Conservation (phyloP, 1,284 basidiomycete genomes). For the Sparassis latifolia region DNA sequence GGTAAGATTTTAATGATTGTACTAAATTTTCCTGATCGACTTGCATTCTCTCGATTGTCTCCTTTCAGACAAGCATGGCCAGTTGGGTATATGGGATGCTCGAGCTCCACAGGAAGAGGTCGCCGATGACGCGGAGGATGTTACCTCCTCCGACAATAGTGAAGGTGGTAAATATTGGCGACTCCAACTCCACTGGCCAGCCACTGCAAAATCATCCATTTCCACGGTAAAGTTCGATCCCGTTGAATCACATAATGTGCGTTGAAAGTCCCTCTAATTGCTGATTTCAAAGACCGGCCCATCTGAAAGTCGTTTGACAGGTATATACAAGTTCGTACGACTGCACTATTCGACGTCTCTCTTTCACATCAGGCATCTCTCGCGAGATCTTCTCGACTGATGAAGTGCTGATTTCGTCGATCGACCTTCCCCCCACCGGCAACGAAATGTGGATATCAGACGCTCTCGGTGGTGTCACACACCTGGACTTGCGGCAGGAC, state of each 20-base stretch:
- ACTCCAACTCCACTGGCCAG: constrained; percentile 78
- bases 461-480: constrained; percentile 56
- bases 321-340: constrained; percentile 76
- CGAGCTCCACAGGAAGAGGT: constrained; percentile 57
- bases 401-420: constrained; percentile 53
- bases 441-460: constrained; percentile 80
- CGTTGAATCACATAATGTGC: constrained; percentile 60
- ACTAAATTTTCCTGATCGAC: neutral
- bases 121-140: constrained; percentile 55
- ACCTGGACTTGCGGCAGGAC: constrained; percentile 63
- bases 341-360: constrained; percentile 64
- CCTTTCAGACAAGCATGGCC: constrained; percentile 65
- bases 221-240: constrained; percentile 72
- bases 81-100: constrained; percentile 78
- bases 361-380: constrained; percentile 62
- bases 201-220: constrained; percentile 69
- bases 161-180: constrained; percentile 73
- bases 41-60: neutral
- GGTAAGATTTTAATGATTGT: constrained; percentile 34
- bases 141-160: constrained; percentile 29
- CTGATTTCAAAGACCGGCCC: neutral
- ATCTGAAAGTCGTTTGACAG: constrained; percentile 28
- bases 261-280: constrained; percentile 12
- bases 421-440: constrained; percentile 60
- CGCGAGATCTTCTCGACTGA: constrained; percentile 58